Evolutionary conservation across 352 stramenopile species (phyloP).

Genomic region (Pythium scleroteichum): DNA sequence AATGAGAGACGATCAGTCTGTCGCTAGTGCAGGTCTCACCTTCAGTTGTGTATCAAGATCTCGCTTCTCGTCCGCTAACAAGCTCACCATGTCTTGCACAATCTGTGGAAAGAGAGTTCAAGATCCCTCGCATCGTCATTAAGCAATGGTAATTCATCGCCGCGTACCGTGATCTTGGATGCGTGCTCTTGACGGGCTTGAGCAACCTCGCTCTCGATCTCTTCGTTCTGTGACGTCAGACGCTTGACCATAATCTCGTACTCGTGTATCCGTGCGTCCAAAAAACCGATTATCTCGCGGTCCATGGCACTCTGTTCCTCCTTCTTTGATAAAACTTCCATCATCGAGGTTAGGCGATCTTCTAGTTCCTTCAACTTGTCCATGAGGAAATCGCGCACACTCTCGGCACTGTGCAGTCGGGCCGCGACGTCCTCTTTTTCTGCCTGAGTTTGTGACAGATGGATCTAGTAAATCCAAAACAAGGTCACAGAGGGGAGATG

Average conservation of each 20-base stretch:
- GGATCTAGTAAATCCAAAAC: conserved; percentile 30
- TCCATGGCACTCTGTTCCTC: conserved; percentile 70
- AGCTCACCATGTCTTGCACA: conserved; percentile 77
- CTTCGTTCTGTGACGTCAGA: conserved; percentile 57
- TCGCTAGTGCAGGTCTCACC: no score
- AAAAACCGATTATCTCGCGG: conserved; percentile 82
- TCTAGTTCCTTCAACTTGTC: conserved; percentile 82
- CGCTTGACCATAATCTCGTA: conserved; percentile 63
- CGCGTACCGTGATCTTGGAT: conserved; percentile 56
- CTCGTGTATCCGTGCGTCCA: conserved; percentile 78
- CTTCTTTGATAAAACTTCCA: conserved; percentile 56
- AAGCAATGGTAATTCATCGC: not conserved
- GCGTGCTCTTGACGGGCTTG: conserved; percentile 54
- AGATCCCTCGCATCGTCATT: no score
- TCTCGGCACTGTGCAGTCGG: conserved; percentile 71
- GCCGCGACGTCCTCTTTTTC: conserved; percentile 80
- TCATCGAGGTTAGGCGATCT: conserved; percentile 54
- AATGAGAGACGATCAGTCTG: not conserved
- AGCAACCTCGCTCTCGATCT: conserved; percentile 43
- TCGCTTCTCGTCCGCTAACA: conserved; percentile 75
- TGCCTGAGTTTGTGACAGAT: conserved; percentile 64
- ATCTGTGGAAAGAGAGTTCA: conserved; percentile 42
- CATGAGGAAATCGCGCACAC: conserved; percentile 84
- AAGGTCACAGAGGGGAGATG: no score
- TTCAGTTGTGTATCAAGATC: conserved; percentile 70